Evolutionary conservation across 805 yeast genomes (phyloP).

Genomic region (Komagataella ulmi): DNA sequence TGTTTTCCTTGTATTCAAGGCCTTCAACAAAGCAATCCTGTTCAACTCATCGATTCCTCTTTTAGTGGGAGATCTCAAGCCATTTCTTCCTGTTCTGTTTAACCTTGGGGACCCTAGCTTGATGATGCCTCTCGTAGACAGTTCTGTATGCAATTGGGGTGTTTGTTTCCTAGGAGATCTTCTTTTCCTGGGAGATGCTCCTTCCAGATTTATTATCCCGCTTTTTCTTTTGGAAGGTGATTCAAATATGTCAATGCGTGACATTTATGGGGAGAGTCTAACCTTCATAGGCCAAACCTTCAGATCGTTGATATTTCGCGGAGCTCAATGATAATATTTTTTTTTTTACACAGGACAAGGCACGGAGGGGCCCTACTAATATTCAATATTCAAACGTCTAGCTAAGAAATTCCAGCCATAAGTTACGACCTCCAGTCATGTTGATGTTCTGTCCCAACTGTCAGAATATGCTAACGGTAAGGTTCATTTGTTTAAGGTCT

Average conservation of each 20-base stretch:
- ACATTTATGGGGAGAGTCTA: neutral
- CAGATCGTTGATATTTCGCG: neutral
- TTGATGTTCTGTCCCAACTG: constrained; percentile 92
- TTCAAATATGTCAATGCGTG: constrained; percentile 1
- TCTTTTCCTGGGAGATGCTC: neutral
- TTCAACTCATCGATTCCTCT: constrained; percentile 13
- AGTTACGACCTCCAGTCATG: constrained; percentile 28
- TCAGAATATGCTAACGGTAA: constrained; percentile 73
- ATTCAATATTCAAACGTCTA: too few relatives aligned
- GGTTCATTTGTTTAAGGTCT: constrained; percentile 5
- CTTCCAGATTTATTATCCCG: neutral
- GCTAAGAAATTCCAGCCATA: neutral
- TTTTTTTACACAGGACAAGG: neutral
- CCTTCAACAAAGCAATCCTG: constrained; percentile 34
- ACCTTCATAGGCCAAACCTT: neutral
- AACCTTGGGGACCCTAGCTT: neutral
- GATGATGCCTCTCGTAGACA: neutral
- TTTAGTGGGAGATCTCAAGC: constrained; percentile 1
- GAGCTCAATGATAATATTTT: neutral
- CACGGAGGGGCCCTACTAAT: neutral
- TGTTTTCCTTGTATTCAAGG: constrained; percentile 20
- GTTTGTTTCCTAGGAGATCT: neutral
- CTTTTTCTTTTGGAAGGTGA: constrained; percentile 1
- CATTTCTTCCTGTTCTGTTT: constrained; percentile 1
- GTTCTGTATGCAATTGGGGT: neutral